Conservation (phyloP, 306 rosid genomes). For the Herpetospermum pedunculosum region DNA sequence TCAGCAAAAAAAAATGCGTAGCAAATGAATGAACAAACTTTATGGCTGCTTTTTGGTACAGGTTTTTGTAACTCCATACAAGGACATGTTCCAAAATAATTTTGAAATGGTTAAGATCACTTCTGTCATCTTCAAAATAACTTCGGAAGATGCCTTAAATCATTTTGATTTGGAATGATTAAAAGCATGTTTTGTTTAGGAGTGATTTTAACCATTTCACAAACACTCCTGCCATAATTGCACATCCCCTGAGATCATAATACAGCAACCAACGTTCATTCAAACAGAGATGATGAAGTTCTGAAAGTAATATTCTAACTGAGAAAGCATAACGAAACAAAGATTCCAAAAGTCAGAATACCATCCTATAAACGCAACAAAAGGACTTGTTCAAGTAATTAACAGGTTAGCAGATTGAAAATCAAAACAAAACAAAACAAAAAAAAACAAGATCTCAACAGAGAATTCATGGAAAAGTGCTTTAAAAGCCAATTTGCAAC, state of each 20-base stretch:
- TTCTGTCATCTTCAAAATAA: too few relatives aligned
- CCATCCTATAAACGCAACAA: too few relatives aligned
- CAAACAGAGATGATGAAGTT: background rate
- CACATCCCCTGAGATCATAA: background rate
- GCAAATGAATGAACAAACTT: background rate
- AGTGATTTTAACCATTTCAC: too few relatives aligned
- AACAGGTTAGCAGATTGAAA: background rate
- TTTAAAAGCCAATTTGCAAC: background rate
- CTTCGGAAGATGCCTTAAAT: too few relatives aligned
- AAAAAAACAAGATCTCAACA: background rate
- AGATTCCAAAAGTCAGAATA: too few relatives aligned
- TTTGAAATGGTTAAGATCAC: too few relatives aligned
- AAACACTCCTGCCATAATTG: too few relatives aligned
- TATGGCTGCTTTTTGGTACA: background rate
- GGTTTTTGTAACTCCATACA: background rate
- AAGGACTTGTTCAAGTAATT: background rate
- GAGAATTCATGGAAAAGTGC: background rate
- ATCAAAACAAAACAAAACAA: background rate
- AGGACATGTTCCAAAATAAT: too few relatives aligned
- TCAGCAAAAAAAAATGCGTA: background rate
- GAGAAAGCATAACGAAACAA: background rate
- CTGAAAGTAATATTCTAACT: background rate
- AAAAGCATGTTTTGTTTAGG: too few relatives aligned
- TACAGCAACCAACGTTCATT: background rate
- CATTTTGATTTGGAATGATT: too few relatives aligned